Conservation (phyloP, 1,284 basidiomycete genomes). For the Testicularia cyperi region DNA sequence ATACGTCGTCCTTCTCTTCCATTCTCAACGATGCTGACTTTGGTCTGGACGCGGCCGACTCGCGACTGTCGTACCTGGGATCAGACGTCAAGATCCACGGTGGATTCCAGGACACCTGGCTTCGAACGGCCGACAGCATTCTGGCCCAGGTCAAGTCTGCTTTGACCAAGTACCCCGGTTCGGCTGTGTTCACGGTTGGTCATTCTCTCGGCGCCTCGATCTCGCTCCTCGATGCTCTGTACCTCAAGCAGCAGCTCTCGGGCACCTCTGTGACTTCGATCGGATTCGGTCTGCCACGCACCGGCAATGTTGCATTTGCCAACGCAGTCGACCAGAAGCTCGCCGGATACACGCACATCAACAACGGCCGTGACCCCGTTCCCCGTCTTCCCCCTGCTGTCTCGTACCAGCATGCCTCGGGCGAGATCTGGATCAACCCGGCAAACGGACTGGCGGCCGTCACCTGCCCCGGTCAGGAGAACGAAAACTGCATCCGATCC, state of each 20-base stretch:
- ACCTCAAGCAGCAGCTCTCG: slow-evolving; percentile 30
- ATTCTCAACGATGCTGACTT: slow-evolving; percentile 42
- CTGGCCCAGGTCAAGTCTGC: slow-evolving; percentile 36
- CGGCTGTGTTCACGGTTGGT: slow-evolving; percentile 35
- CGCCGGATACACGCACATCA: slow-evolving; percentile 40
- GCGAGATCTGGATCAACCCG: slow-evolving; percentile 50
- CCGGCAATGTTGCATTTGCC: slow-evolving; percentile 41
- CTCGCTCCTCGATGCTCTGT: slow-evolving; percentile 37
- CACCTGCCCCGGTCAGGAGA: slow-evolving; percentile 54
- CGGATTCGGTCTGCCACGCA: slow-evolving; percentile 46
- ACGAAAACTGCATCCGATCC: slow-evolving; percentile 43
- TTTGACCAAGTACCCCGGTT: slow-evolving; percentile 20
- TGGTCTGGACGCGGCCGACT: slow-evolving; percentile 17
- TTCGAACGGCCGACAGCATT: slow-evolving; percentile 32
- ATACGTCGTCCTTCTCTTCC: slow-evolving; percentile 32
- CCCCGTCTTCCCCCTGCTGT: slow-evolving; percentile 38
- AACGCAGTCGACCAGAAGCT: slow-evolving; percentile 39
- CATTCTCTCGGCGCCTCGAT: slow-evolving; percentile 54
- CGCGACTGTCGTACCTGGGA: slow-evolving; percentile 29
- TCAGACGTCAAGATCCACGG: slow-evolving; percentile 23
- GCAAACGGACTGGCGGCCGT: slow-evolving; percentile 33
- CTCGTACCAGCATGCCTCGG: slow-evolving; percentile 39
- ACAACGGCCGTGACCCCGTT: slow-evolving; percentile 42
- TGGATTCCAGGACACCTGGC: slow-evolving; percentile 53
- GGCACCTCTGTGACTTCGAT: slow-evolving; percentile 21